phyloP scores from a whole-genome alignment of 176 grass and related monocot species.

The Tuctoria greenei region DNA sequence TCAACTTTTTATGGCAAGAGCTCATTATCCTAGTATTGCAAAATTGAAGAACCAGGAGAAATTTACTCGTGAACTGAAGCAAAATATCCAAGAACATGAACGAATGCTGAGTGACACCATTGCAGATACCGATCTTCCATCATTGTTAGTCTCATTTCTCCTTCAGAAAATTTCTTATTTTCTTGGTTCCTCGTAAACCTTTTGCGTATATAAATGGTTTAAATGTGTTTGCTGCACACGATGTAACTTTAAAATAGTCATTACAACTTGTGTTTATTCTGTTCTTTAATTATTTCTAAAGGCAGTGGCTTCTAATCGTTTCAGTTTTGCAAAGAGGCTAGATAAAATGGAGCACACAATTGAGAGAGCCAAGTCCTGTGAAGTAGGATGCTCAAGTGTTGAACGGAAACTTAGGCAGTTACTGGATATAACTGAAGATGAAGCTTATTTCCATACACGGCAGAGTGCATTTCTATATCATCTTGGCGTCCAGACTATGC shows the following conservation, averaged over 20 bases:
- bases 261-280: background rate
- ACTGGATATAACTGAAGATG: slow-evolving; percentile 76
- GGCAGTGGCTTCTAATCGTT: slow-evolving; percentile 22
- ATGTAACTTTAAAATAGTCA: too few species aligned
- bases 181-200: background rate
- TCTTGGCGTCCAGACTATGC: slow-evolving; percentile 72
- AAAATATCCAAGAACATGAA: slow-evolving; percentile 86
- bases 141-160: slow-evolving; percentile 28
- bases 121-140: slow-evolving; percentile 67
- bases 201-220: background rate
- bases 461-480: slow-evolving; percentile 82
- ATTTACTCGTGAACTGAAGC: slow-evolving; percentile 67
- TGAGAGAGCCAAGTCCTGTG: slow-evolving; percentile 59
- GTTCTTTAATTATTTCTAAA: slow-evolving; percentile 19
- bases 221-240: too few species aligned
- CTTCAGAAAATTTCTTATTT: background rate
- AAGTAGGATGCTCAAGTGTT: slow-evolving; percentile 73
- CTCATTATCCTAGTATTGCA: slow-evolving; percentile 81
- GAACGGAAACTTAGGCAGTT: slow-evolving; percentile 79
- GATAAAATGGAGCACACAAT: slow-evolving; percentile 68
- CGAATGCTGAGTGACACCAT: slow-evolving; percentile 77
- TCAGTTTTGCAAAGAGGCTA: slow-evolving; percentile 65
- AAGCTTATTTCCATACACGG: slow-evolving; percentile 83
- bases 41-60: slow-evolving; percentile 63
- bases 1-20: slow-evolving; percentile 85